These are phyloP conservation scores for Cryphonectria radicalis DNA, from an alignment of 2,329 filamentous ascomycete species.

Conservation along the genomic window DNA sequence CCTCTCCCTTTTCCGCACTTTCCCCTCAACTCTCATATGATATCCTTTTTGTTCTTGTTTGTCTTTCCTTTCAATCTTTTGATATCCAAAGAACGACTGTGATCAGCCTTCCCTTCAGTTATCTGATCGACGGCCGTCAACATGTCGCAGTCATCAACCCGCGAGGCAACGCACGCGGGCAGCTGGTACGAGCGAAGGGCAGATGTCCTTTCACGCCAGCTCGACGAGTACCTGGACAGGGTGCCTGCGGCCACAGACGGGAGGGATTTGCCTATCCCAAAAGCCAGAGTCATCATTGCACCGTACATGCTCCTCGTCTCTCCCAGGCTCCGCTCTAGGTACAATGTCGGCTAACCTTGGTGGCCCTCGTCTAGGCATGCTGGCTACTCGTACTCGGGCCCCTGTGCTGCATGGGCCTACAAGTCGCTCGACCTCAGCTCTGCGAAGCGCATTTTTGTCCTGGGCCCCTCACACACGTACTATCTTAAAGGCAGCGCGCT, in stretches of 20 bases:
- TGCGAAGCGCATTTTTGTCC: conserved; percentile 85
- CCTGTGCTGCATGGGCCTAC: conserved; percentile 93
- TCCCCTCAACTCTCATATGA: not conserved
- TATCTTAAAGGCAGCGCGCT: conserved; percentile 79
- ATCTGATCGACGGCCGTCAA: not conserved
- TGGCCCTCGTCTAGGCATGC: conserved; percentile 69
- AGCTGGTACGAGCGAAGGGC: conserved; percentile 79
- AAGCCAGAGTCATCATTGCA: conserved; percentile 85
- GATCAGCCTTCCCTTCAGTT: not conserved
- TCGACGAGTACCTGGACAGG: conserved; percentile 73
- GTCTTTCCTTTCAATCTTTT: not conserved
- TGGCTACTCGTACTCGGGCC: conserved; percentile 89
- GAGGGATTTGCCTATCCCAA: conserved; percentile 65
- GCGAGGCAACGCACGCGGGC: conserved; percentile 75
- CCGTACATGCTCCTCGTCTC: conserved; percentile 66
- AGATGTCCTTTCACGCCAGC: conserved; percentile 64
- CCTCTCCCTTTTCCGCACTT: not conserved
- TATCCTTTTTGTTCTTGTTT: not conserved
- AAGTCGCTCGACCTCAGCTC: conserved; percentile 81
- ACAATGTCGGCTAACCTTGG: conserved; percentile 8
- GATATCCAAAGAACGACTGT: not conserved
- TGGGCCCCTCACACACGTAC: conserved; percentile 91
- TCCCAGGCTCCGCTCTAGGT: not conserved
- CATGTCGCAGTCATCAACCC: conserved; percentile 41
- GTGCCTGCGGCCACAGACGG: conserved; percentile 71